Percentiles rank a stretch among this genome's conserved stretches.
These are phyloP conservation scores for Talaromyces sp. DNA, from an alignment of 2,329 filamentous ascomycete species.

Conservation along the genomic window DNA sequence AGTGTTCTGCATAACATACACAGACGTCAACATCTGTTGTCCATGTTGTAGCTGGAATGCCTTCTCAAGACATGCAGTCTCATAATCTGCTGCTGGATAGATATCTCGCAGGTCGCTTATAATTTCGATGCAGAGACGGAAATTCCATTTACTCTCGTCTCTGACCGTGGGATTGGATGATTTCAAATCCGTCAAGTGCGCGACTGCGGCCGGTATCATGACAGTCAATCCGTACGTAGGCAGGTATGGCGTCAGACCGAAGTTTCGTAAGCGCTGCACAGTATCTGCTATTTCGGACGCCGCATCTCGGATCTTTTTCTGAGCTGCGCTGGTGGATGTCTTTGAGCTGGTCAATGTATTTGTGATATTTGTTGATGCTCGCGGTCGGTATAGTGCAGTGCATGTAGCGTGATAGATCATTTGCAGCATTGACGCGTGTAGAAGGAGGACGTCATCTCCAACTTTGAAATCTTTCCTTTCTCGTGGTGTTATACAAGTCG, in stretches of 20 bases:
- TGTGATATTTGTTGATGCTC: conserved; percentile 57
- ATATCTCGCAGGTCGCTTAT: conserved; percentile 80
- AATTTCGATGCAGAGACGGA: conserved; percentile 80
- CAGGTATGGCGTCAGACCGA: conserved; percentile 70
- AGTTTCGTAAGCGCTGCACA: conserved; percentile 67
- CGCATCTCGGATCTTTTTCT: conserved; percentile 75
- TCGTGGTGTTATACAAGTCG: conserved; percentile 64
- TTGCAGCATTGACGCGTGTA: conserved; percentile 80
- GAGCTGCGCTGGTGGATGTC: conserved; percentile 68
- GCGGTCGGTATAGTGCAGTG: conserved; percentile 83
- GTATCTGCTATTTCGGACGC: conserved; percentile 79
- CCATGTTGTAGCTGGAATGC: conserved; percentile 34
- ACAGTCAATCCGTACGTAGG: conserved; percentile 85
- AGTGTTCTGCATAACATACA: conserved; percentile 30
- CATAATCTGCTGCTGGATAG: conserved; percentile 83
- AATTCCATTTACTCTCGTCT: conserved; percentile 69
- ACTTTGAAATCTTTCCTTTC: conserved; percentile 57
- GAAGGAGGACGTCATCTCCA: conserved; percentile 49
- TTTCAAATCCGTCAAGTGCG: conserved; percentile 83
- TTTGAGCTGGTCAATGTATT: conserved; percentile 33
- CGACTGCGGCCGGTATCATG: conserved; percentile 82
- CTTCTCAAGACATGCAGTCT: conserved; percentile 37
- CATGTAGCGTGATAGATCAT: conserved; percentile 89
- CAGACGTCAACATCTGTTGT: conserved; percentile 29
- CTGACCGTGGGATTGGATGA: conserved; percentile 68